phyloP scores from a whole-genome alignment of 495 filamentous ascomycete genomes.

The Astrothelium macrocarpum region DNA sequence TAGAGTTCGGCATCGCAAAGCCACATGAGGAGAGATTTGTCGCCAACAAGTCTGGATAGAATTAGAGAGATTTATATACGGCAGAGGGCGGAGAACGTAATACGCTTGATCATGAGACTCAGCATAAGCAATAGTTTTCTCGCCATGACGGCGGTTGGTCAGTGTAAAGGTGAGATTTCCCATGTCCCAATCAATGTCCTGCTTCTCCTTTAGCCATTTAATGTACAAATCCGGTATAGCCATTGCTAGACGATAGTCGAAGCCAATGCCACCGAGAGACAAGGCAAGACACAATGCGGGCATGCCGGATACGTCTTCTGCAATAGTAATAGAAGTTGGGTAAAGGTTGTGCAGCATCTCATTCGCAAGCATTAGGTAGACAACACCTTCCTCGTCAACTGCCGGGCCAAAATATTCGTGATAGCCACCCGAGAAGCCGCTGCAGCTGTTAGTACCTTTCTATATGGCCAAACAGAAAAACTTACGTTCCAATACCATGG shows the following conservation, averaged over 20 bases:
- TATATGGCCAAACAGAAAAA: slow-evolving; percentile 21
- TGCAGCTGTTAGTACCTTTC: slow-evolving; percentile 32
- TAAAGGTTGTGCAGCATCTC: slow-evolving; percentile 88
- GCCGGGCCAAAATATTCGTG: slow-evolving; percentile 91
- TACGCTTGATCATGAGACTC: slow-evolving; percentile 98
- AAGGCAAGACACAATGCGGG: slow-evolving; percentile 83
- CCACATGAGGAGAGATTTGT: slow-evolving; percentile 95
- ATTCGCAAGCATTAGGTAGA: slow-evolving; percentile 94
- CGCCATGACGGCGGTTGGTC: slow-evolving; percentile 85
- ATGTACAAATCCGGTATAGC: slow-evolving; percentile 98
- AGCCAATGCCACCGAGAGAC: slow-evolving; percentile 80
- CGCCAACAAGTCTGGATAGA: slow-evolving; percentile 69
- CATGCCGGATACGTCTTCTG: slow-evolving; percentile 98
- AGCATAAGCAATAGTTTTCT: slow-evolving; percentile 97
- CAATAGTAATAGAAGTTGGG: slow-evolving; percentile 78
- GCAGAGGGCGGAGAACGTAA: slow-evolving; percentile 15
- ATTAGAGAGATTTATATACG: slow-evolving; percentile 28
- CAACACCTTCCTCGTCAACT: slow-evolving; percentile 92
- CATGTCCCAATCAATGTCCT: slow-evolving; percentile 90
- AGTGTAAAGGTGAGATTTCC: slow-evolving; percentile 73
- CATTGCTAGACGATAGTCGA: slow-evolving; percentile 97
- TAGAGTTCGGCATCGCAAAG: slow-evolving; percentile 96
- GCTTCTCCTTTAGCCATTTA: slow-evolving; percentile 89
- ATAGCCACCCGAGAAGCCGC: slow-evolving; percentile 94
- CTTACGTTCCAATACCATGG: slow-evolving; percentile 96